Base-by-base conservation (phyloP, 371 early-diverging fungal species). In the Syncephalis plumigaleata region DNA sequence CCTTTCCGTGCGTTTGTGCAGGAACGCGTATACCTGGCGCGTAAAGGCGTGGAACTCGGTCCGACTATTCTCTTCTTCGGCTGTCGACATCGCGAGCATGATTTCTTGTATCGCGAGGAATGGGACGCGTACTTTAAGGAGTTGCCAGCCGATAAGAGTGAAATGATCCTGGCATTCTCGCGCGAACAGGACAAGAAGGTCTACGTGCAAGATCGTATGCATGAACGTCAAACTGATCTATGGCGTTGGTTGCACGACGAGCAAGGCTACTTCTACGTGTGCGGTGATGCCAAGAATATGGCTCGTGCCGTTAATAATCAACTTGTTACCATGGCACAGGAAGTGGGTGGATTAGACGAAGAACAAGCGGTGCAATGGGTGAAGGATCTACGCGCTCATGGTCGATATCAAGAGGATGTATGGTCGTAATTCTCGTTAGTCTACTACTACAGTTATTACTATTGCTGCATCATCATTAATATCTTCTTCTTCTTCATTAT, bases 271-370 rank as follows among this genome's bases (percentile, higher is more conserved):
- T 65, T 88, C 42, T 96, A 91, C 55, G 82, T 96, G 39, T 92
- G 93, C 56, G 93, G 94, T 52, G 95, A 97, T 66, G 95, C 91
- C 39, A 92, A 87, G 66, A 66, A 73, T 50, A 97, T 97, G 98
- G 95, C 93, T 16, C 74, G 78, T 42, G 95, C 94, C 55, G 95
- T 97, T 2, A 66, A 81, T 46, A 57, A 64, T 26, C 65, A 70
- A 2, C 69, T 93, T 44, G 62, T 76, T 0, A 61, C 73, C 31
- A 71, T 90, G 54, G 89, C 86, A 15, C 59, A 64, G 45, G 55
- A 65, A 16, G 61, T 63, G 40, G 92, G 91, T 11, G 82, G 71
- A 3, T 58, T 77, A 65, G 51, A 66, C 0, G 80, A 79, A 48
- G 77, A 74, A 3, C 65, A 68, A 49, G 91, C 89, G 0, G 68